Conservation (phyloP, 192 early-diverging fungal species). For the Coemansia sp. region DNA sequence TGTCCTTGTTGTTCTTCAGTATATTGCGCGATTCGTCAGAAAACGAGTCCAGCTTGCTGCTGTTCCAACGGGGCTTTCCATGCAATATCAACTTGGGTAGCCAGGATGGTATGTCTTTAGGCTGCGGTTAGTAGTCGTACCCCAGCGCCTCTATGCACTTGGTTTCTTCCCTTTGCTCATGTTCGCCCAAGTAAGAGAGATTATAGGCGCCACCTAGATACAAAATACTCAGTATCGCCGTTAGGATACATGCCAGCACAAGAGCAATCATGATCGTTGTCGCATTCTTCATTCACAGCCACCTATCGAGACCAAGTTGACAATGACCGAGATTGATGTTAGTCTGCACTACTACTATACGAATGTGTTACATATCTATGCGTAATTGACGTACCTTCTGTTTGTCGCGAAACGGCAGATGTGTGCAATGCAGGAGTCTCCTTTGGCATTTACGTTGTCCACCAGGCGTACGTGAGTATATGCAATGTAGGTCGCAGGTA, state of each 20-base stretch:
- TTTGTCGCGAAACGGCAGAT: conserved; percentile 5
- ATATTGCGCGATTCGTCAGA: conserved; percentile 35
- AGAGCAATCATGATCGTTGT: background rate
- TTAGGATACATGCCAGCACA: conserved; percentile 8
- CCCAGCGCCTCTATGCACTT: conserved; percentile 37
- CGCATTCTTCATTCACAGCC: conserved; percentile 14
- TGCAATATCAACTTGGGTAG: conserved; percentile 16
- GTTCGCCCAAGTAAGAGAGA: no score
- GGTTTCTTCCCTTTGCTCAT: background rate
- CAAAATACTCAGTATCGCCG: background rate
- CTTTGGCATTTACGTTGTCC: conserved; percentile 10
- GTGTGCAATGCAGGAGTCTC: conserved; percentile 3
- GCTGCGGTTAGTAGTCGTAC: conserved; percentile 25
- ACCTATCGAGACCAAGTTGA: background rate
- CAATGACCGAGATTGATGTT: background rate
- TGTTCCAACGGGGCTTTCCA: background rate
- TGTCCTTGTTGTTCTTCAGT: conserved; percentile 27
- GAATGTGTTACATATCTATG: background rate
- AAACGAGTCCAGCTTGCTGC: background rate
- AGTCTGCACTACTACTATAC: background rate
- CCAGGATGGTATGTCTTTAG: conserved; percentile 33
- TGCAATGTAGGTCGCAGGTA: background rate
- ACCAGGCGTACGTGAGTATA: conserved; percentile 2
- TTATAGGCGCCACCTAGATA: background rate
- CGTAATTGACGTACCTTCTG: conserved; percentile 19